Conservation (phyloP, 768 basidiomycete genomes). For the Hebeloma cylindrosporum region DNA sequence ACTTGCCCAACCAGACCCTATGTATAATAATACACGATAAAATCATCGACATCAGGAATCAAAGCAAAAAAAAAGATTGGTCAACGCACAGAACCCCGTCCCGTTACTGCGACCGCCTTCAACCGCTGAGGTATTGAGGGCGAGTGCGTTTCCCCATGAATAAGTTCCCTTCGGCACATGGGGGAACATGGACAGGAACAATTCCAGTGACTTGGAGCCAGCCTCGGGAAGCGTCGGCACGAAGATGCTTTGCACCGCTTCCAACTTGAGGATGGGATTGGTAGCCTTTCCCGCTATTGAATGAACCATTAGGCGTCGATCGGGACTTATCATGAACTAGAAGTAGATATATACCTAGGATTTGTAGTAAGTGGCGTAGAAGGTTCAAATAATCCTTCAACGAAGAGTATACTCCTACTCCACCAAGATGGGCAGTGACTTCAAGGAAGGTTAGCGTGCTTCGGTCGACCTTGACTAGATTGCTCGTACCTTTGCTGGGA, state of each 20-base stretch:
- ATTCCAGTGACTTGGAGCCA: constrained; percentile 2
- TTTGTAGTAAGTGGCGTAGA: constrained; percentile 30
- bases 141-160: constrained; percentile 31
- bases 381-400: constrained; percentile 28
- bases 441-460: too few species aligned
- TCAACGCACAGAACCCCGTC: constrained; percentile 34
- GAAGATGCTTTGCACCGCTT: constrained; percentile 19
- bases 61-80: too few species aligned
- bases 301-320: background rate
- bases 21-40: background rate
- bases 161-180: background rate
- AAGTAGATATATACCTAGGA: constrained; percentile 20
- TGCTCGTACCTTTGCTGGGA: constrained; percentile 20
- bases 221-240: constrained; percentile 14
- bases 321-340: background rate
- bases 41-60: constrained; percentile 16
- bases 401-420: constrained; percentile 27
- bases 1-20: constrained; percentile 37
- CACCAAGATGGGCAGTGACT: constrained; percentile 25
- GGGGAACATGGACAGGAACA: background rate
- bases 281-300: constrained; percentile 12
- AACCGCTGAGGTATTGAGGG: constrained; percentile 26
- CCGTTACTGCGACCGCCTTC: constrained; percentile 30
- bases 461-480: too few species aligned
- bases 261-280: constrained; percentile 15